Percentiles rank a stretch among this genome's conserved stretches.
Evolutionary conservation across 2,329 filamentous ascomycete genomes (phyloP).

Genomic region (Biscogniauxia marginata): DNA sequence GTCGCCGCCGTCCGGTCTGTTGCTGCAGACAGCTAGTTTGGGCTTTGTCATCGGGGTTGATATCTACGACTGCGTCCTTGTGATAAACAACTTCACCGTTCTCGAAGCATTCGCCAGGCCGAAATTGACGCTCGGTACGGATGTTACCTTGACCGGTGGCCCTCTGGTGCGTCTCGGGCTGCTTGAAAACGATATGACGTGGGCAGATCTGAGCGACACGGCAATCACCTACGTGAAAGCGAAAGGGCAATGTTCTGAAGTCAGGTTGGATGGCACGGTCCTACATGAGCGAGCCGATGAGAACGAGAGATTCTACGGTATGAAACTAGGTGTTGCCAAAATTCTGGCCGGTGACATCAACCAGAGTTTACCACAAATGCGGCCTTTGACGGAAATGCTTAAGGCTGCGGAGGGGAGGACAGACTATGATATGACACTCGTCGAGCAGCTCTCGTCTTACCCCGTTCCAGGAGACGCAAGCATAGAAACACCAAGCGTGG

Average conservation of each 20-base stretch:
- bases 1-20: conserved; percentile 87
- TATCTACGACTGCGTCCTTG: conserved; percentile 92
- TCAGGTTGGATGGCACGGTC: conserved; percentile 56
- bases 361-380: conserved; percentile 53
- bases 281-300: conserved; percentile 57
- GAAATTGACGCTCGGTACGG: conserved; percentile 76
- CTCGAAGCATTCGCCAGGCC: conserved; percentile 81
- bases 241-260: conserved; percentile 53
- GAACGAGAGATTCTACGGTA: conserved; percentile 58
- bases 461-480: conserved; percentile 74
- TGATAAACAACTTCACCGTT: conserved; percentile 84
- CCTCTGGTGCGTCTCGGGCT: conserved; percentile 62
- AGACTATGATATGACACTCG: conserved; percentile 66
- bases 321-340: conserved; percentile 51
- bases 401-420: conserved; percentile 82
- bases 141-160: conserved; percentile 74
- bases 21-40: conserved; percentile 84
- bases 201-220: conserved; percentile 53
- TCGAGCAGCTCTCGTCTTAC: conserved; percentile 62
- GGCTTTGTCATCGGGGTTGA: conserved; percentile 91
- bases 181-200: conserved; percentile 49
- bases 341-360: conserved; percentile 57
- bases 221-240: conserved; percentile 60
- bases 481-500: conserved; percentile 46
- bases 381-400: conserved; percentile 74